phyloP scores from a whole-genome alignment of 169 alveolate species.

The Cryptosporidium felis region DNA sequence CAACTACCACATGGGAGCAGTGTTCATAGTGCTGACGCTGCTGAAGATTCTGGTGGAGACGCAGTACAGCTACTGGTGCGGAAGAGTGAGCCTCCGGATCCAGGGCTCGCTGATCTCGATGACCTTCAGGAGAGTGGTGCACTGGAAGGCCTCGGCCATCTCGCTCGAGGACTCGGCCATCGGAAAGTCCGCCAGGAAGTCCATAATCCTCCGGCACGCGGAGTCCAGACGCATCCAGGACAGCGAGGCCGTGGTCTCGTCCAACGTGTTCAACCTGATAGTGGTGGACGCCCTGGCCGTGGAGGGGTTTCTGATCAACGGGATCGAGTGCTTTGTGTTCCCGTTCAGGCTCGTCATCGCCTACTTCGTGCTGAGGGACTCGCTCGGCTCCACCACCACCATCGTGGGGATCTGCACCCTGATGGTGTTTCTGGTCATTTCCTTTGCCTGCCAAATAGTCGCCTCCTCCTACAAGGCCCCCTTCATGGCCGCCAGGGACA shows the following conservation, averaged over 20 bases:
- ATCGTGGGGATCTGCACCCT: slow-evolving; percentile 19
- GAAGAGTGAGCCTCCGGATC: slow-evolving; percentile 62
- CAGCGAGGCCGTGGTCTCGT: slow-evolving; percentile 65
- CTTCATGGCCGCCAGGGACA: slow-evolving; percentile 59
- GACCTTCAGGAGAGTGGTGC: slow-evolving; percentile 66
- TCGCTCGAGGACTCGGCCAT: slow-evolving; percentile 14
- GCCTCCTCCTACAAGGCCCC: slow-evolving; percentile 69
- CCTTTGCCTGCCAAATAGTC: slow-evolving; percentile 52
- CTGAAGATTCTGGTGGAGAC: slow-evolving; percentile 43
- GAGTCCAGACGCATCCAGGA: slow-evolving; percentile 66
- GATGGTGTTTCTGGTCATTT: slow-evolving; percentile 17
- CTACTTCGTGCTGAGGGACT: slow-evolving; percentile 48
- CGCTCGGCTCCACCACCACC: slow-evolving; percentile 49
- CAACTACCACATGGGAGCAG: slow-evolving; percentile 27
- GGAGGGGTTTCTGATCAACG: slow-evolving; percentile 63
- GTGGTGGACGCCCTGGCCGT: slow-evolving; percentile 64
- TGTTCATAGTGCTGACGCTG: slow-evolving; percentile 15
- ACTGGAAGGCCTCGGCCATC: slow-evolving; percentile 61
- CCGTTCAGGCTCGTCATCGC: slow-evolving; percentile 57
- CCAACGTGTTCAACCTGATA: slow-evolving; percentile 52
- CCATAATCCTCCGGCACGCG: slow-evolving; percentile 45
- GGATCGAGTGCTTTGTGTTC: slow-evolving; percentile 53
- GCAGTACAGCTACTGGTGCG: slow-evolving; percentile 70
- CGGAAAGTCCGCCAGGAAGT: slow-evolving; percentile 64
- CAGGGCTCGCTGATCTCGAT: slow-evolving; percentile 55